phyloP scores from a whole-genome alignment of 1,284 basidiomycete species.

The Malassezia pachydermatis region DNA sequence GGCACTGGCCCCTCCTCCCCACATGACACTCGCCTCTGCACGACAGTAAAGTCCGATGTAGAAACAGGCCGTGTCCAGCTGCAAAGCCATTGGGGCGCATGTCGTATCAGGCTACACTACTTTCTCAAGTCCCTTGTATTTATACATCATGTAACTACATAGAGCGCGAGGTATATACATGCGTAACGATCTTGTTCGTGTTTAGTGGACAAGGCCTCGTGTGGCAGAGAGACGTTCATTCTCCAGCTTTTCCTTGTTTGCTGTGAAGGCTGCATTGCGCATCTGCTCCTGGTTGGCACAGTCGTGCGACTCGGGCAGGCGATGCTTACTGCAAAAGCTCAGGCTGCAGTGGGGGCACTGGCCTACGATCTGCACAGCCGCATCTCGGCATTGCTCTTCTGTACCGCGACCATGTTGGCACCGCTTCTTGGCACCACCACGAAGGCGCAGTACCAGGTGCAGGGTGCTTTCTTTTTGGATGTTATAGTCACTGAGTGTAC shows the following conservation, averaged over 20 bases:
- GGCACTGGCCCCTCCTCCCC: too few relatives aligned
- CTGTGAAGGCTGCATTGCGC: constrained; percentile 41
- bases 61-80: too few relatives aligned
- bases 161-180: too few relatives aligned
- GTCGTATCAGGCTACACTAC: too few relatives aligned
- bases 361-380: constrained; percentile 45
- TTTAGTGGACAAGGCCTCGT: constrained; percentile 42
- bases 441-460: constrained; percentile 44
- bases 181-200: too few relatives aligned
- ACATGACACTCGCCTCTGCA: too few relatives aligned
- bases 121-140: too few relatives aligned
- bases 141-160: too few relatives aligned
- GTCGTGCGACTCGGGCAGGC: constrained; percentile 43
- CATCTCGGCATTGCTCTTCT: constrained; percentile 43
- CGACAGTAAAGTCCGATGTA: too few relatives aligned
- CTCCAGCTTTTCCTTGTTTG: constrained; percentile 47
- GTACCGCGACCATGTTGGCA: constrained; percentile 43
- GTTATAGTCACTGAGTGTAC: constrained; percentile 57
- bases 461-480: constrained; percentile 59
- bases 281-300: constrained; percentile 42
- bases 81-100: too few relatives aligned
- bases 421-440: constrained; percentile 43
- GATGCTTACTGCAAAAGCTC: constrained; percentile 43
- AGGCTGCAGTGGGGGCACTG: constrained; percentile 47
- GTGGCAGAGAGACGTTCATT: constrained; percentile 38